Base-by-base conservation (phyloP, 139 green algal species). In the Pycnococcus provasolii region DNA sequence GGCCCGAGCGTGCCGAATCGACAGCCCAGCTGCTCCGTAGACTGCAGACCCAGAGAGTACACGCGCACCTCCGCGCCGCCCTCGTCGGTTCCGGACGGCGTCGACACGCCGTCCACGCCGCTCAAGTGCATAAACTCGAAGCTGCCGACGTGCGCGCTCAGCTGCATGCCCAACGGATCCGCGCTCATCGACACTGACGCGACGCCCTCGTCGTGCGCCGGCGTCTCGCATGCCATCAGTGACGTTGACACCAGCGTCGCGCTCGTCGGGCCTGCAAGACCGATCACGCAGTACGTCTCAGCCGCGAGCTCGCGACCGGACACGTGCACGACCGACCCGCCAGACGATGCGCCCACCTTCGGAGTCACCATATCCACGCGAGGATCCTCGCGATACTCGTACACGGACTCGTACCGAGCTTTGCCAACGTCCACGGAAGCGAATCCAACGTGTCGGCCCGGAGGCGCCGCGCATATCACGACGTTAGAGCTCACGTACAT, bases 1-100 rank as follows among this genome's bases (percentile, higher is more conserved):
- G 60, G 60, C 13, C 60, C 60, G 42, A 66, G 53, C 3, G 60
- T 42, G 0, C 60, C 60, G 11, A 66, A 66, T 37, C 45, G 41
- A 41, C 60, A 66, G 13, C 44, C 42, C 3, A 66, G 42, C 11
- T 66, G 44, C 11, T 66, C 44, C 3, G 39, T 66, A 37, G 9
- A 11, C 48, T 9, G 11, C 48, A 11, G 48, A 11, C 48, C 11
- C 48, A 55, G 9, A 9, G 48, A 55, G 48, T 11, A 11, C 48
- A 55, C 48, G 11, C 48, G 48, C 48, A 8, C 54, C 40, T 5
- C 13, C 9, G 1, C 54, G 3, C 60, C 60, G 6, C 60, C 60
- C 13, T 66, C 6, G 2, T 55, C 4, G 5, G 42, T 15, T 3
- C 60, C 60, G 42, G 15, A 42, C 42, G 42, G 37, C 4, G 60